phyloP scores from a whole-genome alignment of 176 grass and related monocot genomes.

The Aegilops sharonensis region DNA sequence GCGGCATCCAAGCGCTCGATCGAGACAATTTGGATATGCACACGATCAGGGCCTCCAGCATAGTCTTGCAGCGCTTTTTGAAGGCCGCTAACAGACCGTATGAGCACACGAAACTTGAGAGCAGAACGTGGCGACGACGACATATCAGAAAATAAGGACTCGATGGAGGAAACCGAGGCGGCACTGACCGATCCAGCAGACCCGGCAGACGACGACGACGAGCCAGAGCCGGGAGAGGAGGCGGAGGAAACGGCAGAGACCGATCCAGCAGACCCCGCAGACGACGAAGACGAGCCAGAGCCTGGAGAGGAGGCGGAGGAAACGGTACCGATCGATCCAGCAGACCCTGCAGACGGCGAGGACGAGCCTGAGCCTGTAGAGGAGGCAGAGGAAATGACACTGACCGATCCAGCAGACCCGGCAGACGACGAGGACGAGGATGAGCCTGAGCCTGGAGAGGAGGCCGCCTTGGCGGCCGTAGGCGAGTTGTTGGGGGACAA shows the following conservation, averaged over 20 bases:
- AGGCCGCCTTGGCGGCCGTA: not conserved
- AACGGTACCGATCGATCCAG: not conserved
- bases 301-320: not conserved
- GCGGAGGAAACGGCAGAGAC: not conserved
- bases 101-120: not conserved
- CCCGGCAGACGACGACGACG: not conserved
- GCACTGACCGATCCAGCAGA: not conserved
- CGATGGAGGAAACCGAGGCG: not conserved
- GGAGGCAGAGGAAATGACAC: not conserved
- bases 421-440: not conserved
- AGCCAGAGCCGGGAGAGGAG: no score
- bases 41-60: not conserved
- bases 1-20: not conserved
- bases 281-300: not conserved
- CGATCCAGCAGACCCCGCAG: not conserved
- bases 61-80: not conserved
- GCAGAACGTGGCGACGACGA: not conserved
- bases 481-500: not conserved
- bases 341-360: not conserved
- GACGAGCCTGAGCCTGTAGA: not conserved
- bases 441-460: not conserved
- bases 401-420: not conserved
- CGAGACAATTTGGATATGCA: not conserved
- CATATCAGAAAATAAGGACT: not conserved
- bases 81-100: not conserved